These are phyloP conservation scores for Symbiodinium natans DNA, from an alignment of 73 alveolate species.

Conservation along the genomic window DNA sequence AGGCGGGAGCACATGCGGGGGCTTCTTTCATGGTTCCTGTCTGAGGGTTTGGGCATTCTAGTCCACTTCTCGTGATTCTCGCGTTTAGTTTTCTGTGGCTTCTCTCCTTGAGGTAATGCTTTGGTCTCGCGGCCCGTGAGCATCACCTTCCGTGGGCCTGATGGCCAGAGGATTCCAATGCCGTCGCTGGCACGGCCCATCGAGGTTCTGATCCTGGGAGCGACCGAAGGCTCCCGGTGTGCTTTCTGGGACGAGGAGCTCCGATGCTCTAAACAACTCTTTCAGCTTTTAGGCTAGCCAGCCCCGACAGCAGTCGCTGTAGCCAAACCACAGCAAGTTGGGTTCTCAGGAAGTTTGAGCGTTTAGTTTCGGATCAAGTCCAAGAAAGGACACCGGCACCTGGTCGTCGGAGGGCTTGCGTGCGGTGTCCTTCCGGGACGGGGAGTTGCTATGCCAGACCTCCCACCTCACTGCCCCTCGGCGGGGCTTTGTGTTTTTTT, in stretches of 20 bases:
- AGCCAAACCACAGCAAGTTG: no score
- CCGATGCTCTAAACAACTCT: no score
- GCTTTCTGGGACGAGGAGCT: background rate
- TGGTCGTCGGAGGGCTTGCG: background rate
- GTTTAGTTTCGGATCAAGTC: no score
- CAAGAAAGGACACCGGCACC: no score
- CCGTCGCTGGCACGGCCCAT: background rate
- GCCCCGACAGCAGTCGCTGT: no score
- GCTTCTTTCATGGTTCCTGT: no score
- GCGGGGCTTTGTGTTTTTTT: background rate
- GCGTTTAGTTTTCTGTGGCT: no score
- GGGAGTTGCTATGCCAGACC: background rate
- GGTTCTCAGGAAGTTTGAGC: no score
- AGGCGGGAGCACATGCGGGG: background rate
- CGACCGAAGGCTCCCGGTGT: background rate
- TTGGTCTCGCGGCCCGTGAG: background rate
- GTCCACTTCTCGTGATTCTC: no score
- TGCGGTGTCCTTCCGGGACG: background rate
- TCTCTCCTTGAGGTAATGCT: no score
- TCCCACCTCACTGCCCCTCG: background rate
- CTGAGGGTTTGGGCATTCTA: no score
- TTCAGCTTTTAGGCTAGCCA: no score
- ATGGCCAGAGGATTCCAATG: background rate
- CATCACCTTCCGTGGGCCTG: background rate
- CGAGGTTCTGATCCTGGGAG: background rate